Evolutionary conservation across 2,329 filamentous ascomycete species (phyloP).

Genomic region (Westerdykella sp.): DNA sequence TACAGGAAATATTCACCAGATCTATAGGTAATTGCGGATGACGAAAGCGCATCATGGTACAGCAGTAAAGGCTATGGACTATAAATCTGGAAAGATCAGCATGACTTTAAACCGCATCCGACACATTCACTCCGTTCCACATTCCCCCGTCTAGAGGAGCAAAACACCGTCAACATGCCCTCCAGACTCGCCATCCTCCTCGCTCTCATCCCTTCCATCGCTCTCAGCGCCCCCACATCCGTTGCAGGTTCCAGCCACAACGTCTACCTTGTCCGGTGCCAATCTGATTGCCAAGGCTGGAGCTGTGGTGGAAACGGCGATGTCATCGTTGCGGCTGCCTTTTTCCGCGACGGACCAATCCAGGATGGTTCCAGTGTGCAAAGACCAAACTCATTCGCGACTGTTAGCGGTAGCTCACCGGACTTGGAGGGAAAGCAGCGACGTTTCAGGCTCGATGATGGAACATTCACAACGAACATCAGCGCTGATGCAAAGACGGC

Average conservation of each 20-base stretch:
- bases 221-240: slow-evolving; percentile 1
- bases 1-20: too few species aligned
- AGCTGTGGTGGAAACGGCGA: slow-evolving; percentile 3
- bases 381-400: slow-evolving; percentile 2
- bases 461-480: slow-evolving; percentile 10
- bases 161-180: background rate
- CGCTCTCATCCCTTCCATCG: slow-evolving; percentile 4
- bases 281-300: too few species aligned
- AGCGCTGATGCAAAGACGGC: slow-evolving; percentile 3
- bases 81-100: too few species aligned
- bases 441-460: slow-evolving; percentile 7
- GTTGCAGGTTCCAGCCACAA: slow-evolving; percentile 13
- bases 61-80: too few species aligned
- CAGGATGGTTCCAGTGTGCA: slow-evolving; percentile 1
- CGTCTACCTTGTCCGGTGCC: slow-evolving; percentile 12
- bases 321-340: slow-evolving; percentile 6
- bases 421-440: slow-evolving; percentile 12
- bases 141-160: too few species aligned
- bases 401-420: background rate
- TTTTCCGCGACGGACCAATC: slow-evolving; percentile 10
- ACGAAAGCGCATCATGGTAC: too few species aligned
- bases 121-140: too few species aligned
- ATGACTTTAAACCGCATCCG: too few species aligned
- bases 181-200: background rate
- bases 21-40: too few species aligned